Evolutionary conservation across 1,139 yeast species (phyloP).

Genomic region (Candida sp.): DNA sequence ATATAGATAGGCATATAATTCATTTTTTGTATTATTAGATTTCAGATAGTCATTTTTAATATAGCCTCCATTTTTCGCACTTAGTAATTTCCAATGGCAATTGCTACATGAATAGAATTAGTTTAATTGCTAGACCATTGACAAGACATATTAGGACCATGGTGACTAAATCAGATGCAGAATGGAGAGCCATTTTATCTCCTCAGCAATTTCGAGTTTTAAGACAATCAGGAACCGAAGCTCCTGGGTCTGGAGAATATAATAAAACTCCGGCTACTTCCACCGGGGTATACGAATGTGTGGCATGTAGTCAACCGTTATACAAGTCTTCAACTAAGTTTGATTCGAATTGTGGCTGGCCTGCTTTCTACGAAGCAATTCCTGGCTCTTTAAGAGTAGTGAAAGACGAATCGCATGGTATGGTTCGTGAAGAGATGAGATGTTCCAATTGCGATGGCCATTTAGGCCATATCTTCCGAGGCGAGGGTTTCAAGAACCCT

Average conservation of each 20-base stretch:
- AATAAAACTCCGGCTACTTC: slow-evolving; percentile 39
- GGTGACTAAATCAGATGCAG: slow-evolving; percentile 47
- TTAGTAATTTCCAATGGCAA: no score
- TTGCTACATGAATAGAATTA: not conserved
- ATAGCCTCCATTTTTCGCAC: no score
- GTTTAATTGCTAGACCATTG: not conserved
- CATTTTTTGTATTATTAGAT: not conserved
- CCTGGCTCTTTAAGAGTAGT: slow-evolving; percentile 70
- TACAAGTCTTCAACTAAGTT: slow-evolving; percentile 82
- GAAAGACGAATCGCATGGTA: slow-evolving; percentile 65
- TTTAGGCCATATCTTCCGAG: slow-evolving; percentile 89
- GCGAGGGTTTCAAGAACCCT: slow-evolving; percentile 88
- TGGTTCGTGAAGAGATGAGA: slow-evolving; percentile 83
- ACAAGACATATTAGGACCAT: not conserved
- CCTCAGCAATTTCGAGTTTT: slow-evolving; percentile 80
- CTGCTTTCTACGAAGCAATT: slow-evolving; percentile 87
- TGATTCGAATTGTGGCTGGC: slow-evolving; percentile 96
- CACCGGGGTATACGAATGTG: slow-evolving; percentile 75
- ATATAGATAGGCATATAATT: slow-evolving; percentile 20
- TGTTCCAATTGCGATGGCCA: slow-evolving; percentile 93
- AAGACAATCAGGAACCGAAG: slow-evolving; percentile 80
- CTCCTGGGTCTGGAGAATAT: slow-evolving; percentile 77
- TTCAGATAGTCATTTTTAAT: slow-evolving; percentile 32
- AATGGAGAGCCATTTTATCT: slow-evolving; percentile 78
- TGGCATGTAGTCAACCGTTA: slow-evolving; percentile 77